A percentile compares a stretch with the other conserved stretches of the same genome.
phyloP scores from a whole-genome alignment of 2,329 filamentous ascomycete species.

The Coniochaeta sp. region DNA sequence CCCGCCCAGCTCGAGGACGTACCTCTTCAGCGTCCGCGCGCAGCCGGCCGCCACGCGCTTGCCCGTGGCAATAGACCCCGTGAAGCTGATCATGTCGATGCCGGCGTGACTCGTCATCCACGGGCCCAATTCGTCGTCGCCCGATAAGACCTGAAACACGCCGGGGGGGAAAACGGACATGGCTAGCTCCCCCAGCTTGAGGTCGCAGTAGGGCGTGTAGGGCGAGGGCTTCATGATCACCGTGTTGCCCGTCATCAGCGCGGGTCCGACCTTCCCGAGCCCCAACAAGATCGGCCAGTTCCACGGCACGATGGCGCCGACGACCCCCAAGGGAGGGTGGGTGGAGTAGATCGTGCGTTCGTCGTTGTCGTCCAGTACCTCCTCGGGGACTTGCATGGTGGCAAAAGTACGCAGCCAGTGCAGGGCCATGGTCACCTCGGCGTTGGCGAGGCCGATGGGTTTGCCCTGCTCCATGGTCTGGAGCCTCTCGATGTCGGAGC shows the following conservation, averaged over 20 bases:
- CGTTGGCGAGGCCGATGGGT: constrained; percentile 8
- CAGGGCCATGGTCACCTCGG: constrained; percentile 12
- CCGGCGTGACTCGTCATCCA: constrained; percentile 45
- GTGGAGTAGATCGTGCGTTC: constrained; percentile 17
- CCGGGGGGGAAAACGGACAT: constrained; percentile 43
- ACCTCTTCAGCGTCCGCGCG: constrained; percentile 43
- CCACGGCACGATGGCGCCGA: constrained; percentile 53
- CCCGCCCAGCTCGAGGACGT: constrained; percentile 47
- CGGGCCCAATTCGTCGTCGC: constrained; percentile 46
- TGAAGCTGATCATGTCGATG: constrained; percentile 53
- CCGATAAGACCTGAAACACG: constrained; percentile 49
- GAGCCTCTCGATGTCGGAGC: constrained; percentile 10
- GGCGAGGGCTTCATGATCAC: constrained; percentile 52
- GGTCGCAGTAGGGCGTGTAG: constrained; percentile 44
- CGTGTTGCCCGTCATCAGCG: constrained; percentile 44
- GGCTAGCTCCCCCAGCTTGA: constrained; percentile 45
- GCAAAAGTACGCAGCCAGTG: constrained; percentile 14
- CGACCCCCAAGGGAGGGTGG: constrained; percentile 40
- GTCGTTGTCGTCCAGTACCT: constrained; percentile 27
- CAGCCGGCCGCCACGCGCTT: constrained; percentile 30
- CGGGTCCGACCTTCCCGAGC: constrained; percentile 41
- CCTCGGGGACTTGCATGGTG: constrained; percentile 21
- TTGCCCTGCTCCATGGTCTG: constrained; percentile 17
- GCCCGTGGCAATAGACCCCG: constrained; percentile 43
- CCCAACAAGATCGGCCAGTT: constrained; percentile 45